These are phyloP conservation scores for Calonectria hongkongensis DNA, from an alignment of 2,329 filamentous ascomycete genomes.

Conservation along the genomic window DNA sequence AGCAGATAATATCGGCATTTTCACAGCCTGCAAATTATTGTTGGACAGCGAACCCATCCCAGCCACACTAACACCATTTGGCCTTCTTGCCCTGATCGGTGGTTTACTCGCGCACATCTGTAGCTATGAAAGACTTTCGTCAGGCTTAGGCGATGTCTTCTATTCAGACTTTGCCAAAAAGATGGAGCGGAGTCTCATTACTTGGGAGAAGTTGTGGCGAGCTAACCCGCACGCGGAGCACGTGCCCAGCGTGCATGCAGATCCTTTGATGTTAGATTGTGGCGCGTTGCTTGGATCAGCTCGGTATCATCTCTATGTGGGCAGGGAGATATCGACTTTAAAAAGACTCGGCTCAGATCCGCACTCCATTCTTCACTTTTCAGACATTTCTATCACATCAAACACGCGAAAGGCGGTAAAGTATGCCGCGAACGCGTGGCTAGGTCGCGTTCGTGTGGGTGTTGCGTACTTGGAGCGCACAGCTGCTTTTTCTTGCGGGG, in stretches of 20 bases:
- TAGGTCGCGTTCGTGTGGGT: not conserved
- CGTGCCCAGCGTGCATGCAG: not conserved
- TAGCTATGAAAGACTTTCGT: not conserved
- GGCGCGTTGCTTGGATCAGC: not conserved
- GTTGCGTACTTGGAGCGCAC: constrained; percentile 2
- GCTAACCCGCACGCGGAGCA: not conserved
- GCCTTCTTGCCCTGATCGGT: not conserved
- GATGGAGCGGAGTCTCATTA: not conserved
- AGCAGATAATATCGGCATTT: not conserved
- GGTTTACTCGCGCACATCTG: not conserved
- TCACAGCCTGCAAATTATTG: not conserved
- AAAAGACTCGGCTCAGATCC: not conserved
- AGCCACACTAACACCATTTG: not conserved
- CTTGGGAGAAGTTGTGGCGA: constrained; percentile 2
- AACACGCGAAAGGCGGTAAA: not conserved
- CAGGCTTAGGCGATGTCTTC: not conserved
- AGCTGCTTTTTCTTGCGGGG: not conserved
- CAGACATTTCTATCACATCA: not conserved
- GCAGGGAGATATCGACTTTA: not conserved
- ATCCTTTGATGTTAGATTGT: constrained; percentile 5
- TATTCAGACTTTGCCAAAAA: not conserved
- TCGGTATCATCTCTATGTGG: not conserved
- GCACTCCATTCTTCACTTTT: not conserved
- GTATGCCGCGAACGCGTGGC: not conserved
- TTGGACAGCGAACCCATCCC: not conserved